phyloP scores from a whole-genome alignment of 1,139 yeast genomes.

The Torulaspora globosa region DNA sequence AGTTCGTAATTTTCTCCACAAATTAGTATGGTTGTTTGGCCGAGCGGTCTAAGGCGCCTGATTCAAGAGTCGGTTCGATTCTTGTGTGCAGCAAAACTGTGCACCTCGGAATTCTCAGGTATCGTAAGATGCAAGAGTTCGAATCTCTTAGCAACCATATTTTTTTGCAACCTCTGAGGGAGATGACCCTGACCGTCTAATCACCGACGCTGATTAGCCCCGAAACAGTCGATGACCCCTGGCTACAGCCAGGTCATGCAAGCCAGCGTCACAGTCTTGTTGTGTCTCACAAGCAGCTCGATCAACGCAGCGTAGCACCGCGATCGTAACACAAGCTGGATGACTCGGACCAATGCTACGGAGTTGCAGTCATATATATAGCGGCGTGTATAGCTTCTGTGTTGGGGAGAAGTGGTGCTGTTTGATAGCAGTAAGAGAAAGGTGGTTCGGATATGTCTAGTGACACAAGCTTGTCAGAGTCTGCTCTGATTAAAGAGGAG shows the following conservation, averaged over 20 bases:
- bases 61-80: conserved; percentile 26
- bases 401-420: not conserved
- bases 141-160: conserved; percentile 31
- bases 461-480: conserved; percentile 19
- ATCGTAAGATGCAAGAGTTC: conserved; percentile 32
- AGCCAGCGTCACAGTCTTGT: not conserved
- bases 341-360: not conserved
- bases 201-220: not conserved
- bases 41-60: conserved; percentile 35
- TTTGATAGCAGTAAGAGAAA: not conserved
- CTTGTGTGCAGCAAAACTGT: conserved; percentile 14
- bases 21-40: conserved; percentile 27
- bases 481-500: conserved; percentile 18
- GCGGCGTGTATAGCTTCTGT: not conserved
- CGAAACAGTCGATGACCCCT: not conserved
- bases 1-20: too few relatives aligned
- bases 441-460: conserved; percentile 5
- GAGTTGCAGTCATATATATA: not conserved
- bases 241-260: conserved; percentile 6
- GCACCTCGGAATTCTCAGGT: conserved; percentile 24
- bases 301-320: too few relatives aligned
- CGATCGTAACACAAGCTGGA: too few relatives aligned
- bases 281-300: too few relatives aligned
- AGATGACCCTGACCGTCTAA: not conserved
- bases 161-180: conserved; percentile 9